Evolutionary conservation across 768 basidiomycete genomes (phyloP), one percentile per base, ranked within the genome.

Genomic region (Trametes meyenii): DNA sequence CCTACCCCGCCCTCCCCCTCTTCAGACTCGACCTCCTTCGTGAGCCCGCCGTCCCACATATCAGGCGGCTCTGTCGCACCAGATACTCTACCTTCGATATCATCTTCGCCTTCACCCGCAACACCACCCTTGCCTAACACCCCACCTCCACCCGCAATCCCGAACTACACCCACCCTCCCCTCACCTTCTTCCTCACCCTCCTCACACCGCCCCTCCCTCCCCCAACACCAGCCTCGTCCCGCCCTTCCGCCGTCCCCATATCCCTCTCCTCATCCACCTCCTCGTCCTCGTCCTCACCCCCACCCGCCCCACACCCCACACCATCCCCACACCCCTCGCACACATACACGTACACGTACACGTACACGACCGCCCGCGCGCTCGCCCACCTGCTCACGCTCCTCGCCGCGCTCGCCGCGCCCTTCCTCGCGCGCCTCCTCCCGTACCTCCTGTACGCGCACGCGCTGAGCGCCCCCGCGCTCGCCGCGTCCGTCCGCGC

Each of bases 391-490:
- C 57, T 69, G n/a, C 67, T 70, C 45, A 59, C 63, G 1, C 64
- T 72, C 43, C 53, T 63, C 36, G 66, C 63, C 55, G 54, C 67
- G 24, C 63, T 64, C 36, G 55, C 66, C 60, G 65, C 66, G 42
- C 62, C 66, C 50, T 62, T 69, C 58, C 65, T 72, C 63, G 66
- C 69, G 38, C 71, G 69, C 39, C 79, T 94, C 62, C 76, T 96
- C 26, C 87, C 87, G 0, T 83, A 90, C 69, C 68, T 92, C 50
- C 75, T 97, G 50, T 79, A 81, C 63, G 78, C 77, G 0, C 74
- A 81, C 19, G 75, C 89, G 57, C 77, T 84, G 24, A 81, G 85
- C 1, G 77, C 84, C 5, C 62, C 77, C 5, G 81, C 83, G 51
- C 71, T 92, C 24, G 78, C 88, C 19, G 77, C 77, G 35, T 71